Evolutionary conservation across 768 basidiomycete genomes (phyloP).

Genomic region (Sporobolomyces phaffii): DNA sequence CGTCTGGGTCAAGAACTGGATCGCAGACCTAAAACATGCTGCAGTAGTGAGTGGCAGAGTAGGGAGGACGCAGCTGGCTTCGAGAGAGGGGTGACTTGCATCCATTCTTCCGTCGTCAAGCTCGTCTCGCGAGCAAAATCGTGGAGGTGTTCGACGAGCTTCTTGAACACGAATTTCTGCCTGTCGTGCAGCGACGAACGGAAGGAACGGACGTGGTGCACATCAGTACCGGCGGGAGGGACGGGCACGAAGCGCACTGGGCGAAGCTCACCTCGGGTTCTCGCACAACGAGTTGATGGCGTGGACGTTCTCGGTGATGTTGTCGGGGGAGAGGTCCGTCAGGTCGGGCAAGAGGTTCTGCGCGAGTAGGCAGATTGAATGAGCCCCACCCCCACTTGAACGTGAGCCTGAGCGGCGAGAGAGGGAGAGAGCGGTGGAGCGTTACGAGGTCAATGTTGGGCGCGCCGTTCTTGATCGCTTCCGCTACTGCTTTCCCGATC

Average conservation of each 20-base stretch:
- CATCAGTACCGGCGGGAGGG: no score
- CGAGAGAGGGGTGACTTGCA: conserved; percentile 28
- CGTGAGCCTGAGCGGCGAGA: no score
- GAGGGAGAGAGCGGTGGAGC: not conserved
- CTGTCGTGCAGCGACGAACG: conserved; percentile 45
- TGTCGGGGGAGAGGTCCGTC: conserved; percentile 48
- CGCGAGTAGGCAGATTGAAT: not conserved
- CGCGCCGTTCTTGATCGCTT: conserved; percentile 24
- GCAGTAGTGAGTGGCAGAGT: not conserved
- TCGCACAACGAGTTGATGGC: conserved; percentile 40
- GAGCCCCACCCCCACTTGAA: no score
- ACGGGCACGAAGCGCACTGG: not conserved
- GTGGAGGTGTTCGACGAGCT: conserved; percentile 62
- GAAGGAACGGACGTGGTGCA: no score
- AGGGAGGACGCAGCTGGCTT: not conserved
- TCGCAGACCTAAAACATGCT: conserved; percentile 51
- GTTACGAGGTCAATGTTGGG: conserved; percentile 36
- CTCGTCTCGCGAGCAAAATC: conserved; percentile 48
- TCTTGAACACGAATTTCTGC: conserved; percentile 52
- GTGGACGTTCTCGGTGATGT: conserved; percentile 55
- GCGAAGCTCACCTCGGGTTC: conserved; percentile 20
- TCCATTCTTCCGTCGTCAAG: conserved; percentile 80
- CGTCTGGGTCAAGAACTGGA: conserved; percentile 68
- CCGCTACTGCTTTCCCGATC: conserved; percentile 26
- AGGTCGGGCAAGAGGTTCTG: conserved; percentile 27